Conservation (phyloP, 768 basidiomycete species). For the Lactarius hatsudake region DNA sequence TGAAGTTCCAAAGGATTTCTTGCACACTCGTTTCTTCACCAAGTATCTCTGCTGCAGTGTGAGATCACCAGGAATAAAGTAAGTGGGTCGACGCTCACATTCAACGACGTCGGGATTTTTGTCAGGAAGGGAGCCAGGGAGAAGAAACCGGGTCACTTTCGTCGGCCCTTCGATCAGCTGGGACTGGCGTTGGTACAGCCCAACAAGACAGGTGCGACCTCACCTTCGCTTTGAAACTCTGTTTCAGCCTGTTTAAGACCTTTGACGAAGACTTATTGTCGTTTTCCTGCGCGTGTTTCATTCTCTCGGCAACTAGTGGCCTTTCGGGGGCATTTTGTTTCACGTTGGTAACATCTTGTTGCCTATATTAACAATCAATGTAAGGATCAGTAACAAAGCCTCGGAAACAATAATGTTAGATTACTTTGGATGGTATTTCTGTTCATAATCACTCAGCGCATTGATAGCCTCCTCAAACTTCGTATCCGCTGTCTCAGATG, state of each 20-base stretch:
- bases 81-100: neutral
- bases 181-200: neutral
- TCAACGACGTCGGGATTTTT: neutral
- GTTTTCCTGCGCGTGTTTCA: neutral
- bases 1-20: constrained; percentile 25
- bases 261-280: constrained; percentile 1
- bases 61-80: neutral
- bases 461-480: neutral
- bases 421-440: neutral
- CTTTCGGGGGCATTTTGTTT: too few relatives aligned
- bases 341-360: neutral
- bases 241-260: neutral
- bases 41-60: constrained; percentile 5
- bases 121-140: constrained; percentile 4
- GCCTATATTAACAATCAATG: neutral
- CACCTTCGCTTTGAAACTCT: neutral
- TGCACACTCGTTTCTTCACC: neutral
- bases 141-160: constrained; percentile 2
- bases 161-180: neutral
- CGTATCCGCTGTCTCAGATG: neutral
- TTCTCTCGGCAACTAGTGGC: neutral
- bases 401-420: neutral
- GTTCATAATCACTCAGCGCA: neutral
- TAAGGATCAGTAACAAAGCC: neutral
- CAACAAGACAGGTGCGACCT: neutral